Conservation (phyloP, 768 basidiomycete genomes). For the Amanita rimosa region DNA sequence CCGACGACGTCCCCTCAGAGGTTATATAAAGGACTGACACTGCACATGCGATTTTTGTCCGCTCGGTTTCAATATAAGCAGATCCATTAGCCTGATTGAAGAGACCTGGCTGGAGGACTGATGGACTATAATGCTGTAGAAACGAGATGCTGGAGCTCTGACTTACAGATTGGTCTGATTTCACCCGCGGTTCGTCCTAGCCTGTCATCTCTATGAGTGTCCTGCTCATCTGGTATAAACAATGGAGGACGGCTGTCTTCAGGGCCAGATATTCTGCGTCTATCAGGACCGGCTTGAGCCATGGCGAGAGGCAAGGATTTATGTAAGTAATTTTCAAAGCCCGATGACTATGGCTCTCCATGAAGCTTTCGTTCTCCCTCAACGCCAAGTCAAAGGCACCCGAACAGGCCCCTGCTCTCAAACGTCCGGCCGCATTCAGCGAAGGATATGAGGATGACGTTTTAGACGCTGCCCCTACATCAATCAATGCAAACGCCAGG, state of each 20-base stretch:
- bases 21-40: constrained; percentile 48
- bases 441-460: constrained; percentile 54
- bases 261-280: constrained; percentile 85
- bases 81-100: constrained; percentile 94
- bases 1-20: constrained; percentile 5
- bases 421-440: constrained; percentile 52
- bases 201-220: constrained; percentile 24
- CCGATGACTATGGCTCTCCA: constrained; percentile 25
- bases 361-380: constrained; percentile 91
- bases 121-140: constrained; percentile 4
- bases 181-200: constrained; percentile 44
- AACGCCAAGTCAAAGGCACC: constrained; percentile 41
- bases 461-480: constrained; percentile 35
- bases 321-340: constrained; percentile 24
- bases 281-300: constrained; percentile 59
- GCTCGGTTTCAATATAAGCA: constrained; percentile 89
- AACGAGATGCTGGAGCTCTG: neutral
- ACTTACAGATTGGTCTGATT: constrained; percentile 80
- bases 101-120: constrained; percentile 84
- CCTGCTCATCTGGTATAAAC: constrained; percentile 32
- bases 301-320: constrained; percentile 16
- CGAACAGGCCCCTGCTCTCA: constrained; percentile 32
- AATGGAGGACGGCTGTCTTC: constrained; percentile 67
- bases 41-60: constrained; percentile 90
- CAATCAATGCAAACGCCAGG: constrained; percentile 23